Conservation (phyloP, 2,329 filamentous ascomycete genomes). For the Canariomyces notabilis region DNA sequence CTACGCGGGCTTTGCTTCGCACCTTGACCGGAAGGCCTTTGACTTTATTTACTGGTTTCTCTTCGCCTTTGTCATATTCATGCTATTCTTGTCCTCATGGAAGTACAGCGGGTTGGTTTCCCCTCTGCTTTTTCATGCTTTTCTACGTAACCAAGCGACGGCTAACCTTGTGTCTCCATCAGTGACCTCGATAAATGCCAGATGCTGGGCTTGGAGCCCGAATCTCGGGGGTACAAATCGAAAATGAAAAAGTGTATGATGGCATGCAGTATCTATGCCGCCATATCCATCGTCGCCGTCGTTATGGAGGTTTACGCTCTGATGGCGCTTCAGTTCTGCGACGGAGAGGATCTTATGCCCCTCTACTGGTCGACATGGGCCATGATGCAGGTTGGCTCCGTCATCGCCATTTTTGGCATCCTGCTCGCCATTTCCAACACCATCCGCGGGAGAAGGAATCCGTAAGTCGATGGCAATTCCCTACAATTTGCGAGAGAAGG, state of each 20-base stretch:
- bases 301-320: constrained; percentile 52
- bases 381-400: constrained; percentile 52
- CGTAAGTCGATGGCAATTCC: constrained; percentile 35
- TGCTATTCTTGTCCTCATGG: constrained; percentile 36
- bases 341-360: constrained; percentile 55
- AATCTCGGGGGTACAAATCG: constrained; percentile 32
- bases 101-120: constrained; percentile 31
- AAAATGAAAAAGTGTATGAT: constrained; percentile 38
- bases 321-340: constrained; percentile 53
- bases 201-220: constrained; percentile 12
- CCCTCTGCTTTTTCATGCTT: not conserved
- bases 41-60: constrained; percentile 39
- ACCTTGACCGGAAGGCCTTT: constrained; percentile 33
- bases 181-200: constrained; percentile 32
- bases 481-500: not conserved
- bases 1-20: constrained; percentile 37
- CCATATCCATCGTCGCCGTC: constrained; percentile 40
- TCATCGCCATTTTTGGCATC: constrained; percentile 55
- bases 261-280: constrained; percentile 41
- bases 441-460: constrained; percentile 45
- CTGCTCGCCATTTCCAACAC: constrained; percentile 49
- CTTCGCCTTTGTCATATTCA: constrained; percentile 34
- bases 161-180: constrained; percentile 1
- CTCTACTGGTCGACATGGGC: constrained; percentile 60
- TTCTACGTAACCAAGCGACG: not conserved